These are phyloP conservation scores for Globisporangium camurandrum DNA, from an alignment of 352 stramenopile species.

Conservation along the genomic window DNA sequence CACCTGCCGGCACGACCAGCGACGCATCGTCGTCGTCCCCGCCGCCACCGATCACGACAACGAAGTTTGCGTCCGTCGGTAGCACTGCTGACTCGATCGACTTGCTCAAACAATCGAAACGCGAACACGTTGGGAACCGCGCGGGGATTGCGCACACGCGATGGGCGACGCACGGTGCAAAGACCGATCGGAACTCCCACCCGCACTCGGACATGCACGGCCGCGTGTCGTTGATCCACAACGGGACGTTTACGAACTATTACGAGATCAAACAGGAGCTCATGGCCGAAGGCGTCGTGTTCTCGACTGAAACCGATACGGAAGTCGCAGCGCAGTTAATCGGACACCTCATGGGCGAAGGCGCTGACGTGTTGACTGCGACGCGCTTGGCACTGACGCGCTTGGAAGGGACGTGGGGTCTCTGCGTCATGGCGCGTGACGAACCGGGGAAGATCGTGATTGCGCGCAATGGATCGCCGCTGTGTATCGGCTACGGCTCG, in stretches of 20 bases:
- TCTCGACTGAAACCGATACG: slow-evolving; percentile 96
- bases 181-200: slow-evolving; percentile 98
- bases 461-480: slow-evolving; percentile 94
- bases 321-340: slow-evolving; percentile 98
- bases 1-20: slow-evolving; percentile 21
- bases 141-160: slow-evolving; percentile 98
- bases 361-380: slow-evolving; percentile 79
- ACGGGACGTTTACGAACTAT: slow-evolving; percentile 99
- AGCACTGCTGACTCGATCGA: slow-evolving; percentile 91
- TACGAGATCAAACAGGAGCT: slow-evolving; percentile 87
- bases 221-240: slow-evolving; percentile 96
- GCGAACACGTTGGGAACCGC: slow-evolving; percentile 77
- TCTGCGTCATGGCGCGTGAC: slow-evolving; percentile 91
- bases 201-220: slow-evolving; percentile 93
- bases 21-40: too few relatives aligned
- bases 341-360: slow-evolving; percentile 84
- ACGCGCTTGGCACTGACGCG: slow-evolving; percentile 84
- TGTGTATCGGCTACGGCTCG: slow-evolving; percentile 86
- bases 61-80: slow-evolving; percentile 92
- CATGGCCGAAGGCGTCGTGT: slow-evolving; percentile 84
- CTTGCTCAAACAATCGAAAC: slow-evolving; percentile 74
- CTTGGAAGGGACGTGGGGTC: slow-evolving; percentile 95
- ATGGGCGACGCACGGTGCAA: slow-evolving; percentile 97
- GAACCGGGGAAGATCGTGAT: slow-evolving; percentile 95
- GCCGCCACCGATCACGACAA: slow-evolving; percentile 72